Base-by-base conservation (phyloP, 768 basidiomycete species). In the Macrocybe gigantea region DNA sequence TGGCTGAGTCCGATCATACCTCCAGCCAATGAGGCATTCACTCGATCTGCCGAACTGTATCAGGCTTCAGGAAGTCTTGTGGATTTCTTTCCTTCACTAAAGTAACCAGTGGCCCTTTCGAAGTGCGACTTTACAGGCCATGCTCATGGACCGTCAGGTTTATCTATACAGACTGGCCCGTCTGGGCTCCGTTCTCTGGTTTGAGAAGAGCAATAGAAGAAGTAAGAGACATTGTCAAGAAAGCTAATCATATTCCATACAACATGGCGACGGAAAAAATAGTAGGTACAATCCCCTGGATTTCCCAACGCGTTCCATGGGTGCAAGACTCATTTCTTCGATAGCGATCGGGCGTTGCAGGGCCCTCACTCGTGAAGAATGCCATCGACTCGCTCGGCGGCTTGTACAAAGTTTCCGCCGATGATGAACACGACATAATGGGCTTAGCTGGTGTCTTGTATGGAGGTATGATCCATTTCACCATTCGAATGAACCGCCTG, bases 371-470 rank as follows among this genome's bases (percentile, higher is more conserved):
- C 22, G 22, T 22, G 22, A 22, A 22, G 22, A 22, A 22, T 22
- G 22, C 22, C 4, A 22, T 22, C 73, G 32, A 64, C 59, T 22
- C 64, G 77, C 44, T 59, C 77, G 40, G 69, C 73, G 52, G 58
- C 65, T 4, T 22, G 22, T 1, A 22, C 22, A 22, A 22, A 22
- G 22, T 22, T 1, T 22, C 22, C 29, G 57, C 57, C 14, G 72
- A 73, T 56, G 74, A 75, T 36, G 76, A 77, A 52, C 67, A 73
- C 48, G 72, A 78, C 58, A 78, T 80, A 56, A 77, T 73, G 65
- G 77, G 75, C 38, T 72, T 74, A n/a, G 76, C 77, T 40, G 77
- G 72, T 31, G 78, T 76, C 6, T 61, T 79, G 41, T 75, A 70
- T 57, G 69, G 69, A 43, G 76, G 76, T 77, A 57, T 48, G 67